Evolutionary conservation across 306 rosid genomes (phyloP).

Genomic region (Adenanthera pavonina): DNA sequence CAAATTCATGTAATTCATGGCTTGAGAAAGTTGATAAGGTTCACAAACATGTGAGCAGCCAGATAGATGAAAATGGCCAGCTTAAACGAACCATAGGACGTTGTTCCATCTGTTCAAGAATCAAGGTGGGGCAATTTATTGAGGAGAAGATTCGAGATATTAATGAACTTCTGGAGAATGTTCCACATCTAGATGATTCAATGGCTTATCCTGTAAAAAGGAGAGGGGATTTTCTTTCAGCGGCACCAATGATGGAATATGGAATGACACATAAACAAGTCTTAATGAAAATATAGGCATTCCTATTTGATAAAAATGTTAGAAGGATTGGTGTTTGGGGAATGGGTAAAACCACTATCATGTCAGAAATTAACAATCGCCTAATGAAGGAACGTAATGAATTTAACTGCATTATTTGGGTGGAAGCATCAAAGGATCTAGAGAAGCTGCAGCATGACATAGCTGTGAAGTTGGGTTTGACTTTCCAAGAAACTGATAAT

Average conservation of each 20-base stretch:
- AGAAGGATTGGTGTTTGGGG: constrained; percentile 23
- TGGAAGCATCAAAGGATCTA: neutral
- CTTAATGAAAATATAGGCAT: neutral
- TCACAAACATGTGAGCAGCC: too few species aligned
- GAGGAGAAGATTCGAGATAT: too few species aligned
- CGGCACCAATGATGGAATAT: too few species aligned
- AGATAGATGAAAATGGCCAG: too few species aligned
- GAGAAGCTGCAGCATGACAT: constrained; percentile 21
- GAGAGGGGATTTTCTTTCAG: too few species aligned
- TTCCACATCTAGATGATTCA: too few species aligned
- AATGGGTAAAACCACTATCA: constrained; percentile 43
- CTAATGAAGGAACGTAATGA: neutral
- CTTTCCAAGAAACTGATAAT: neutral
- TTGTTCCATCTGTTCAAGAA: too few species aligned
- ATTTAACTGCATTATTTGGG: neutral
- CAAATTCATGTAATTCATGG: neutral
- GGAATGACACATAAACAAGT: too few species aligned
- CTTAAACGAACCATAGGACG: too few species aligned
- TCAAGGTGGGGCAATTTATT: too few species aligned
- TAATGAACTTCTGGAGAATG: too few species aligned
- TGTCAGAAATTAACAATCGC: constrained; percentile 27
- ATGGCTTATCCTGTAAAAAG: too few species aligned
- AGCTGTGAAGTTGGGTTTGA: constrained; percentile 16
- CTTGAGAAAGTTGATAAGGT: neutral
- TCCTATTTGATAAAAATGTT: neutral